Evolutionary conservation across 805 yeast species (phyloP), one percentile per base, ranked within the genome.

Genomic region (Teunomyces gatunensis): DNA sequence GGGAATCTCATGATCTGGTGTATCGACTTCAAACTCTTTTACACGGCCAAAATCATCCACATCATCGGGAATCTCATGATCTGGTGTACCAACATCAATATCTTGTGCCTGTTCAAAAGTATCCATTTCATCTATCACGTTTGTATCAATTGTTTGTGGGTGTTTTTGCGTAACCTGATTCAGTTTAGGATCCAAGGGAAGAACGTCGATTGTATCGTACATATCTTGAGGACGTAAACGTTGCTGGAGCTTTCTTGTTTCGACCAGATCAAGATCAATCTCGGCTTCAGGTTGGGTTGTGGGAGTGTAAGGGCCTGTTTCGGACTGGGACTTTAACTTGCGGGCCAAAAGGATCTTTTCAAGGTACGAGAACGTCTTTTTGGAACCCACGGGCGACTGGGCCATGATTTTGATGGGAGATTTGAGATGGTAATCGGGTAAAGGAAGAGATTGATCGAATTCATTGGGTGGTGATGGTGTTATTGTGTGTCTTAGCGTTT

Each of bases 301-400:
- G 37, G 40, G 40, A 10, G 40, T 37, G 18, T 21, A 37, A 10
- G 40, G 40, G 2, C 27, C 40, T 5, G 40, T 23, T 37, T 37
- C 40, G 20, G 12, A 21, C 17, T 20, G 40, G 12, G 40, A 37
- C 40, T 37, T 37, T 11, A 37, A n/a, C 6, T 37, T 37, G 28
- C 40, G 45, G 4, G 42, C 37, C 34, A 25, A 47, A 20, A 30
- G 49, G 30, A 42, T 53, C 49, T 37, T 51, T 50, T 20, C 60
- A 50, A 35, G 51, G 35, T 28, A 56, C 17, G 36, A 56, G 45
- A 47, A 58, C 36, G 32, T 42, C 51, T 39, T 49, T 9, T n/a
- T 20, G 34, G 18, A 25, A 25, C 40, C 29, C 29, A n/a, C 18
- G 5, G 35, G 35, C 13, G 35, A 32, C n/a, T 17, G 35, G 11